Conservation (phyloP, 2,329 filamentous ascomycete genomes). For the Ophiostoma australiae region DNA sequence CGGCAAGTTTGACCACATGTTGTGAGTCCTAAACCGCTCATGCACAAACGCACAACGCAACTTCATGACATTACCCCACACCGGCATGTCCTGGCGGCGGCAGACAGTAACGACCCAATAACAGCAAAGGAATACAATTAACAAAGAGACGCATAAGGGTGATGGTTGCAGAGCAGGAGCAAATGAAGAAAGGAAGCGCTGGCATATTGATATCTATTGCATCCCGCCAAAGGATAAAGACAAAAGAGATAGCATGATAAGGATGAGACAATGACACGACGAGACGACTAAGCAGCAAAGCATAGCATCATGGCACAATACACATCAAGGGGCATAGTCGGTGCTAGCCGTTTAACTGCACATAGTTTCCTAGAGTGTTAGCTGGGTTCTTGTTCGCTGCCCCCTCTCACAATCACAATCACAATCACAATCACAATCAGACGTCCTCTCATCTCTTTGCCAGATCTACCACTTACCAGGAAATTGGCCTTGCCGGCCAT, state of each 20-base stretch:
- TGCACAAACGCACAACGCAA: too few relatives aligned
- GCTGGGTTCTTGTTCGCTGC: neutral
- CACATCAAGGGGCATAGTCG: neutral
- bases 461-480: slow-evolving; percentile 62
- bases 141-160: neutral
- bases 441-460: neutral
- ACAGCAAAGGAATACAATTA: neutral
- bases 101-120: neutral
- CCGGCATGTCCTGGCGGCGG: neutral
- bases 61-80: neutral
- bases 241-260: neutral
- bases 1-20: too few relatives aligned
- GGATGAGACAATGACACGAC: neutral
- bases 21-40: too few relatives aligned
- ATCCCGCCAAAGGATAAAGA: neutral
- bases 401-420: neutral
- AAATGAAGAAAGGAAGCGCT: neutral
- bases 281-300: neutral
- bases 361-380: slow-evolving; percentile 41
- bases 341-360: slow-evolving; percentile 38
- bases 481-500: slow-evolving; percentile 83
- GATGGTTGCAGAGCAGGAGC: neutral
- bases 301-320: too few relatives aligned
- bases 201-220: neutral
- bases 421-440: too few relatives aligned